Evolutionary conservation across 805 yeast genomes (phyloP).

Genomic region (Isabelozyma pseudorhagii): DNA sequence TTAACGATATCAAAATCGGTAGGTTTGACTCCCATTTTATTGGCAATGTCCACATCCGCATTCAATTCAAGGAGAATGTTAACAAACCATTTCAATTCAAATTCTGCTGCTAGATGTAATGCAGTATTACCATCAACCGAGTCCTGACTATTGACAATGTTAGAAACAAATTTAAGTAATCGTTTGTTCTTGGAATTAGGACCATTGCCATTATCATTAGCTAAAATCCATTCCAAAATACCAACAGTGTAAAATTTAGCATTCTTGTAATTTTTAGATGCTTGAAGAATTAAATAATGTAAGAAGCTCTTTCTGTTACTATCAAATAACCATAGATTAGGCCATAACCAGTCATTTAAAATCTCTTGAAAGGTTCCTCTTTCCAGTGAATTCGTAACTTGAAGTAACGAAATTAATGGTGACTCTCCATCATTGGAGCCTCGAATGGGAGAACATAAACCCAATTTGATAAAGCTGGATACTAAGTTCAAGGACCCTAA

Average conservation of each 20-base stretch:
- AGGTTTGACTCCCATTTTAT: conserved; percentile 84
- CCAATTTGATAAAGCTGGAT: conserved; percentile 29
- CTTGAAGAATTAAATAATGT: conserved; percentile 72
- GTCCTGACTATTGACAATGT: conserved; percentile 32
- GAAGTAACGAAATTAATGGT: conserved; percentile 65
- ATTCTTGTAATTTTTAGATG: conserved; percentile 28
- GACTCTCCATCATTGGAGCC: conserved; percentile 39
- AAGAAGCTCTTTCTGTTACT: conserved; percentile 73
- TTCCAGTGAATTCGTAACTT: conserved; percentile 81
- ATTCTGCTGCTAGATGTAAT: conserved; percentile 40
- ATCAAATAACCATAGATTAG: conserved; percentile 47
- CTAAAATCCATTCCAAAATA: conserved; percentile 30
- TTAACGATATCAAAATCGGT: conserved; percentile 76
- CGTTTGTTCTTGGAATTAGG: conserved; percentile 13
- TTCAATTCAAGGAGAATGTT: conserved; percentile 29
- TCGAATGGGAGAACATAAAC: conserved; percentile 35
- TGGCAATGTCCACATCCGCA: conserved; percentile 63
- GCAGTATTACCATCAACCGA: conserved; percentile 35
- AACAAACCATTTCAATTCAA: conserved; percentile 36
- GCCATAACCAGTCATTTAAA: conserved; percentile 64
- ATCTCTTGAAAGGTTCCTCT: conserved; percentile 69
- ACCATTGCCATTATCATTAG: conserved; percentile 9
- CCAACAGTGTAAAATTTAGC: conserved; percentile 31
- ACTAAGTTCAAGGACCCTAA: conserved; percentile 36
- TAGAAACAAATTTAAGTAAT: conserved; percentile 9